Base-by-base conservation (phyloP, 495 filamentous ascomycete species). In the Thermothielavioides terrestris region DNA sequence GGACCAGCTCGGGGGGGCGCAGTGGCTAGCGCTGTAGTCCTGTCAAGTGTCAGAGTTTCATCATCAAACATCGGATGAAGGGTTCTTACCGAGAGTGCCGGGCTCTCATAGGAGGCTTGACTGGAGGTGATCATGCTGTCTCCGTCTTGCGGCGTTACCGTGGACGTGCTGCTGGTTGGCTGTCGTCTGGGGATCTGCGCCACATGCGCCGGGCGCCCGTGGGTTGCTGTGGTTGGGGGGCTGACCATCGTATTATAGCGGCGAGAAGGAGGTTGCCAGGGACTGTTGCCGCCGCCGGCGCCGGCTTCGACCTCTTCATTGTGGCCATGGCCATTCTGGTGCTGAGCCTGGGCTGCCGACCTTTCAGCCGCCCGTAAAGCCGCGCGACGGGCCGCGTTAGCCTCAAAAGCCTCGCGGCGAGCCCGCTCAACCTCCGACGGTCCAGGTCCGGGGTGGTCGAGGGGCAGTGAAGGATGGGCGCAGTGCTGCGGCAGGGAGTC, bases 401-500 rank as follows among this genome's bases (percentile, higher is more conserved):
- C n/a, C n/a, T n/a, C n/a, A n/a, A 17, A 21, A 6, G 35, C 36
- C n/a, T 11, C 27, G 3, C 32, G n/a, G 12, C 37, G 37, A 6
- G 39, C 47, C 2, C 22, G 1, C 30, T 23, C 47, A 2, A 53
- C 32, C 30, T 53, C 54, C 4, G 54, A 55, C 2, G 60, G 60
- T 0, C 53, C 54, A 1, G 31, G 48, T 4, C 54, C 57, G 3
- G 36, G 31, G 23, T 60, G 36, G 25, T 52, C 34, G 8, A 55
- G 34, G 6, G 50, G 53, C 37, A 62, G 21, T 23, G 44, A 48
- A 21, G 60, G 60, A 20, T 57, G 55, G 34, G 60, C 60, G 35
- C 57, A 60, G 32, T 53, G 20, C 8, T 6, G 21, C 3, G 36
- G 51, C n/a, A 60, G 51, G 8, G 36, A 30, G 2, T 20, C 14